Base-by-base conservation (phyloP, 2,329 filamentous ascomycete species). In the Dothideomycetes sp. region DNA sequence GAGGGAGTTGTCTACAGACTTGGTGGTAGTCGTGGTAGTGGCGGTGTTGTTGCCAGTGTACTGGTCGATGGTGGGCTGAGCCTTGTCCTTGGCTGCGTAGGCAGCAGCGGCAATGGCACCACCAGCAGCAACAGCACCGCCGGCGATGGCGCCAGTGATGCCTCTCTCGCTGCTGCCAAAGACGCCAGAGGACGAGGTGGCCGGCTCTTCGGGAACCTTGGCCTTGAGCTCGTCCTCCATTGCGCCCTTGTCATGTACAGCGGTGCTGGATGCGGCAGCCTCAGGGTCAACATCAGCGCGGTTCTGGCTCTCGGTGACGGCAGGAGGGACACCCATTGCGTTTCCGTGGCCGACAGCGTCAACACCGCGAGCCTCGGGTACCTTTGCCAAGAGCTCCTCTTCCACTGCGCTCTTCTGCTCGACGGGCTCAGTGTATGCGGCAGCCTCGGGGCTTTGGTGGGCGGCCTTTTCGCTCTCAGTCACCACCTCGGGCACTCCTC, bases 391-490 rank as follows among this genome's bases (percentile, higher is more conserved):
- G 38, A 86, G 70, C 63, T 86, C 81, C 31, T 75, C 65, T 64
- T 87, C 82, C 3, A 86, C 69, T 42, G 71, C 68, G 42, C 73
- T 75, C 73, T 87, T 87, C 51, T 84, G 81, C 49, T 69, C 59
- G 5, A 87, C 79, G 52, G 81, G 80, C 31, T 72, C 67, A 19
- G 75, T 63, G 42, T 77, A 68, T 29, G 71, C 79, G 49, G 78
- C 79, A 9, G 83, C 81, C 56, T 85, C 82, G 8, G 53, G 75
- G 5, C 68, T 63, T 32, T 69, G 66, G 38, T 73, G 61, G 15
- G 81, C 80, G 55, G 78, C 72, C 49, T 77, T 67, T 54, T 87
- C 81, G 62, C 79, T 84, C 52, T 85, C 75, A 54, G 74, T 79
- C 38, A 87, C 82, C 31, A 81, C 60, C 45, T 74, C 70, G 19